Conservation (phyloP, 108 stramenopile species). For the Parmales sp. region DNA sequence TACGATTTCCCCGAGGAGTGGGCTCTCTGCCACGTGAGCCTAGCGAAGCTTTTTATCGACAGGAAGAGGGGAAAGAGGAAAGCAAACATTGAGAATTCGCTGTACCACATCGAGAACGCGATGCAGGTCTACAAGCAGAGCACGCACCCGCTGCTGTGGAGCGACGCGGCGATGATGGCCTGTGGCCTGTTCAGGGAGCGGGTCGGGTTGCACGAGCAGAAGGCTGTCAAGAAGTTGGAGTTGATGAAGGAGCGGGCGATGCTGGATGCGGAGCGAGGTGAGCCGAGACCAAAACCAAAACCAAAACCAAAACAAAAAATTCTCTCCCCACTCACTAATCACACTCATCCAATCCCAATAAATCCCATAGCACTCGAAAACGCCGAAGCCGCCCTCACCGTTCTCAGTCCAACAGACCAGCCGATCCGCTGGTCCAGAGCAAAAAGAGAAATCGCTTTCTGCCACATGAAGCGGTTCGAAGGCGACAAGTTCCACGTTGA, state of each 20-base stretch:
- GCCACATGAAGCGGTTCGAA: constrained; percentile 9
- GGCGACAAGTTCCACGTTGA: neutral
- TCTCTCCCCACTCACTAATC: neutral
- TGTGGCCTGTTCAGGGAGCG: neutral
- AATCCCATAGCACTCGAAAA: neutral
- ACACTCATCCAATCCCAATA: neutral
- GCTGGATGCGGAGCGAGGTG: no score
- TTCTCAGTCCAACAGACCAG: neutral
- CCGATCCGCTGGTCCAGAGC: neutral
- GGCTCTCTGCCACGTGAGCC: neutral
- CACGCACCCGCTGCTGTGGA: neutral
- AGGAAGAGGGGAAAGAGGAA: neutral
- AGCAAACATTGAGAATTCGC: neutral
- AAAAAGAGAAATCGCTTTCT: neutral
- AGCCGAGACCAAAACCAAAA: no score
- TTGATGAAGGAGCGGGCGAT: no score
- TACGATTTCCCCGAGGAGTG: constrained; percentile 11
- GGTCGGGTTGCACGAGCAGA: neutral
- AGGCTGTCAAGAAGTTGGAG: neutral
- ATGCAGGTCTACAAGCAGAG: neutral
- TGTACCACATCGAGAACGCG: neutral
- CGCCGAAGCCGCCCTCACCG: constrained; percentile 1
- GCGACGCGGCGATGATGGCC: constrained; percentile 2
- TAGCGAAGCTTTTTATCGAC: constrained; percentile 11
- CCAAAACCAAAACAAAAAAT: no score